Percentiles rank a stretch among this genome's conserved stretches.
phyloP scores from a whole-genome alignment of 192 early-diverging fungal species.

The Umbelopsis ramanniana region DNA sequence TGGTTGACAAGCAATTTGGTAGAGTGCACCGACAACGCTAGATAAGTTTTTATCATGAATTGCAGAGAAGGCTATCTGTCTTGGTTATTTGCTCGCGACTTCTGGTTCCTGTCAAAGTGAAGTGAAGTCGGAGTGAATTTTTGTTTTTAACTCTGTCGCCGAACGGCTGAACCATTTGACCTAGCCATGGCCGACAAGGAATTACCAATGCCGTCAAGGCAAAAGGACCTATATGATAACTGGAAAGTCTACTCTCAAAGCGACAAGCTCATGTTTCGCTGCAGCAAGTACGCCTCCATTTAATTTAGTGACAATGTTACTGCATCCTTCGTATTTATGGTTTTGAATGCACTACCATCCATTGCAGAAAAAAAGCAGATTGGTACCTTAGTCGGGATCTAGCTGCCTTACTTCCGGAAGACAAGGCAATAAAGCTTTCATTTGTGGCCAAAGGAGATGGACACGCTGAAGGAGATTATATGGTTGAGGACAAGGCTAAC shows the following conservation, averaged over 20 bases:
- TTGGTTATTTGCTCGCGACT: no score
- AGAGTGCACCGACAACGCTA: no score
- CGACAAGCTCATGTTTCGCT: conserved; percentile 46
- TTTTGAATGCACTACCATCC: background rate
- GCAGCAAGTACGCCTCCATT: conserved; percentile 28
- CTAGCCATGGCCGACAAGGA: background rate
- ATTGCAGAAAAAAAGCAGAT: conserved; percentile 37
- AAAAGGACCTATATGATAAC: conserved; percentile 37
- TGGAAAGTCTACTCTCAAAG: conserved; percentile 45
- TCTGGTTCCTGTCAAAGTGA: no score
- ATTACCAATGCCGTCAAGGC: conserved; percentile 4
- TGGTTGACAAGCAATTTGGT: no score
- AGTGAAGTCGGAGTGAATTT: no score
- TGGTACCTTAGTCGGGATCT: conserved; percentile 41
- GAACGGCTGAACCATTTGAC: background rate
- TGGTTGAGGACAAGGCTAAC: conserved; percentile 41
- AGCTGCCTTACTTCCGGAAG: conserved; percentile 23
- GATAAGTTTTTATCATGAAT: no score
- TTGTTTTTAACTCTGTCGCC: no score
- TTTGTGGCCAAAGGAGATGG: conserved; percentile 44
- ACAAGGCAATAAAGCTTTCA: conserved; percentile 34
- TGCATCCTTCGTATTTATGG: background rate
- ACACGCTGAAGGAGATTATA: conserved; percentile 33
- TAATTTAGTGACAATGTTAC: background rate
- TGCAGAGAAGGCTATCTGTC: no score